phyloP scores from a whole-genome alignment of 805 yeast species.

The Hanseniaspora vineae region DNA sequence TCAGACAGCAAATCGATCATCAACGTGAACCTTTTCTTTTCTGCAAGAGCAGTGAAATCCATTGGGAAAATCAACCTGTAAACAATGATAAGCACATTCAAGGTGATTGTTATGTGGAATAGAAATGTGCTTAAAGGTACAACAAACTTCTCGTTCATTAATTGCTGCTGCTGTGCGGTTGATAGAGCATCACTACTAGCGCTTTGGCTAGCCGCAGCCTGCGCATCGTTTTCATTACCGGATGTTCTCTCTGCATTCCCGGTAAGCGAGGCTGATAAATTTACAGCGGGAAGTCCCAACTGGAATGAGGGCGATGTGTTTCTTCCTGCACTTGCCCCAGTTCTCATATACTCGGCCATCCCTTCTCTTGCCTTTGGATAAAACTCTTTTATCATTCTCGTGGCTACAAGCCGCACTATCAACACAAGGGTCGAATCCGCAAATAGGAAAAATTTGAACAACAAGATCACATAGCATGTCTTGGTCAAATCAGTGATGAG shows the following conservation, averaged over 20 bases:
- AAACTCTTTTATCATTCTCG: constrained; percentile 1
- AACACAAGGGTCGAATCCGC: constrained; percentile 3
- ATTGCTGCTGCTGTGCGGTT: no score
- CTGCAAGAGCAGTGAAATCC: constrained; percentile 25
- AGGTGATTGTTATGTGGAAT: background rate
- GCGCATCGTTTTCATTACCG: no score
- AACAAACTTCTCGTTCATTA: background rate
- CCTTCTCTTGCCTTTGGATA: background rate
- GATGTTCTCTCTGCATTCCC: no score
- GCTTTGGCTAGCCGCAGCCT: no score
- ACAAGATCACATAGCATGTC: background rate
- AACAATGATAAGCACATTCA: constrained; percentile 13
- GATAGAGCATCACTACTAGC: no score
- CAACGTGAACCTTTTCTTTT: constrained; percentile 15
- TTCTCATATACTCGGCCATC: background rate
- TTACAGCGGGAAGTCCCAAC: no score
- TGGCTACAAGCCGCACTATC: constrained; percentile 1
- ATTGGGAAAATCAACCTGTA: constrained; percentile 15
- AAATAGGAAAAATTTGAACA: constrained; percentile 4
- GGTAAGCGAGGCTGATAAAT: no score
- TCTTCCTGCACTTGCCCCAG: background rate
- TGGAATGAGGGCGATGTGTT: no score
- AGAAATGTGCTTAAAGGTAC: background rate
- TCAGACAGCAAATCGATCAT: constrained; percentile 22
- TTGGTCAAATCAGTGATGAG: background rate